These are phyloP conservation scores for Russula dissimulans DNA, from an alignment of 768 basidiomycete genomes.

Conservation along the genomic window DNA sequence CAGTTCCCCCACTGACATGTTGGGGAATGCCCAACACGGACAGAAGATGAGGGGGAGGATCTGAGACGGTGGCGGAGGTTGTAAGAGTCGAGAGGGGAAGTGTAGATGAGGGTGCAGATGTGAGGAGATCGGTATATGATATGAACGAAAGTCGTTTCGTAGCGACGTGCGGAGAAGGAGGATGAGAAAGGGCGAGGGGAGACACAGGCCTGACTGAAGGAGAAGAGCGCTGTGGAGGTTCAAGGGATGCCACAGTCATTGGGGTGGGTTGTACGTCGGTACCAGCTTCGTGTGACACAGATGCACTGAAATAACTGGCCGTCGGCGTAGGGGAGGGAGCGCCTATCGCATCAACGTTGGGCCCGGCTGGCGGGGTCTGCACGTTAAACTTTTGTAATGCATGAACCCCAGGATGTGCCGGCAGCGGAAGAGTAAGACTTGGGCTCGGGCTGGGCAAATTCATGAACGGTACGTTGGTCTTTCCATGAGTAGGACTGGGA, in stretches of 20 bases:
- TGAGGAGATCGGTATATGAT: conserved; percentile 77
- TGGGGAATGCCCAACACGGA: conserved; percentile 41
- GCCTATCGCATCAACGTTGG: not conserved
- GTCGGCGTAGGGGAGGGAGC: conserved; percentile 24
- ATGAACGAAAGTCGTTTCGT: conserved; percentile 80
- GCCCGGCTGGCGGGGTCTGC: conserved; percentile 3
- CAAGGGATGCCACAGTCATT: conserved; percentile 20
- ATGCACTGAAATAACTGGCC: conserved; percentile 22
- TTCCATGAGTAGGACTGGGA: conserved; percentile 47
- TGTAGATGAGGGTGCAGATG: conserved; percentile 64
- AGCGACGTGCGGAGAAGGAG: conserved; percentile 35
- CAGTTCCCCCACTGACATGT: conserved; percentile 25
- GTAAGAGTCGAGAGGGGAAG: conserved; percentile 69
- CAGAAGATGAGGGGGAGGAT: conserved; percentile 70
- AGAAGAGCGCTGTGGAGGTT: conserved; percentile 22
- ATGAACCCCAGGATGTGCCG: not conserved
- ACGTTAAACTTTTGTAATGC: not conserved
- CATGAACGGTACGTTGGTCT: conserved; percentile 21
- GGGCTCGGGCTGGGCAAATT: conserved; percentile 21
- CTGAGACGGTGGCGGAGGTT: conserved; percentile 41
- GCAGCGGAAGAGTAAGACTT: conserved; percentile 16
- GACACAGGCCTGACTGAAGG: conserved; percentile 19
- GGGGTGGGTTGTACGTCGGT: conserved; percentile 18
- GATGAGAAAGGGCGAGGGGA: conserved; percentile 32
- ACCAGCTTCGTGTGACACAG: conserved; percentile 25